A percentile compares a stretch with the other conserved stretches of the same genome.
phyloP scores from a whole-genome alignment of 495 filamentous ascomycete genomes.

The Penicillium fimorum region DNA sequence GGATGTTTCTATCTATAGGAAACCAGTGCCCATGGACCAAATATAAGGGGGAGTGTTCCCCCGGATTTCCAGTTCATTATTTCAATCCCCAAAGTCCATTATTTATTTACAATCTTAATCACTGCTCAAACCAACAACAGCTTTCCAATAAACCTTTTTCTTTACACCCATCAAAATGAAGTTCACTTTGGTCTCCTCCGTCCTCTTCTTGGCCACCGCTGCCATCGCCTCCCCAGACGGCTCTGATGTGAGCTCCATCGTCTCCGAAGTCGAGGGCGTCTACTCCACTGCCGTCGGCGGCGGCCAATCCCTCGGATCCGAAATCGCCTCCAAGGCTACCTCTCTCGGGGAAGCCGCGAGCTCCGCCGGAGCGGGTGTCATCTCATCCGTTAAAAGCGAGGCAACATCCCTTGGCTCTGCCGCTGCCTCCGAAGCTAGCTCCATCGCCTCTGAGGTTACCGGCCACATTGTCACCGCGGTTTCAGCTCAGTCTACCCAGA shows the following conservation, averaged over 20 bases:
- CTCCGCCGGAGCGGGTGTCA: constrained; percentile 11
- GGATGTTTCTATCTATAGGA: constrained; percentile 20
- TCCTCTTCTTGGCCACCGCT: constrained; percentile 25
- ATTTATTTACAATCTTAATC: background rate
- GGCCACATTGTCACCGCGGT: constrained; percentile 16
- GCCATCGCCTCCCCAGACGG: constrained; percentile 22
- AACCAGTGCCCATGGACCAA: background rate
- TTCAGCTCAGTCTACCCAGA: constrained; percentile 19
- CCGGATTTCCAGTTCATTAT: constrained; percentile 6
- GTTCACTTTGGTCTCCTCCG: constrained; percentile 29
- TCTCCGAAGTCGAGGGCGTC: constrained; percentile 15
- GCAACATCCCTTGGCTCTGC: constrained; percentile 19
- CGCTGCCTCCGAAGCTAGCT: constrained; percentile 17
- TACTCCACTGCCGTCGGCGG: constrained; percentile 6
- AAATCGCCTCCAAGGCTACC: constrained; percentile 6
- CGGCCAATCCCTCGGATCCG: constrained; percentile 10
- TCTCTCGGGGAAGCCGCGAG: constrained; percentile 11
- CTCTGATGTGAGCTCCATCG: constrained; percentile 17
- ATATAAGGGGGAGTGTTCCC: constrained; percentile 10
- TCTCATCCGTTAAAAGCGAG: constrained; percentile 18
- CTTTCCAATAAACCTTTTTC: background rate
- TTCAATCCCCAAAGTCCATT: background rate
- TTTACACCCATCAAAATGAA: constrained; percentile 23
- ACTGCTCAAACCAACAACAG: background rate
- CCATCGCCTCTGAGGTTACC: constrained; percentile 13